Conservation (phyloP, 176 grass and related monocot genomes). For the Themeda triandra region DNA sequence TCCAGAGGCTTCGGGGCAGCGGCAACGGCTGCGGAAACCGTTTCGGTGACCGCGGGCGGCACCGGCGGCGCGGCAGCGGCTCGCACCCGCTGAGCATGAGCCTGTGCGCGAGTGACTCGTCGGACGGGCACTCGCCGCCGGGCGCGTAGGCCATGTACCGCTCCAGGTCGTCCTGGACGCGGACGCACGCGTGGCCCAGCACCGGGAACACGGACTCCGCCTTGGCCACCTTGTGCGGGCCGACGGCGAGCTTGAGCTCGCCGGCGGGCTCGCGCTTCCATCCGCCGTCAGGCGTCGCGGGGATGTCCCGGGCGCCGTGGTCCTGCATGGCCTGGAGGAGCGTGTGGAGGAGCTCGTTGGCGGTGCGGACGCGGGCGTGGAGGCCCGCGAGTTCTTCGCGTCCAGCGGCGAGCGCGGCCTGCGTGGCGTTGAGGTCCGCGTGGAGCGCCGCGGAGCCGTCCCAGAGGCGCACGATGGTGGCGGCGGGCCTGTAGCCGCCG, state of each 20-base stretch:
- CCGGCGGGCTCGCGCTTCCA: slow-evolving; percentile 39
- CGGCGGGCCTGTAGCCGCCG: too few species aligned
- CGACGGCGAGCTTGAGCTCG: slow-evolving; percentile 49
- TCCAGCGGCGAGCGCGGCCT: slow-evolving; percentile 11
- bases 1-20: slow-evolving; percentile 50
- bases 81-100: slow-evolving; percentile 60
- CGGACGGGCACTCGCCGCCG: slow-evolving; percentile 46
- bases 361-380: slow-evolving; percentile 21
- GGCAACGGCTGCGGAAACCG: slow-evolving; percentile 35
- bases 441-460: slow-evolving; percentile 27
- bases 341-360: slow-evolving; percentile 41
- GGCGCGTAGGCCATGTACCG: slow-evolving; percentile 44
- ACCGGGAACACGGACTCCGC: slow-evolving; percentile 11
- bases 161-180: slow-evolving; percentile 42
- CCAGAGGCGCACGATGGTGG: neutral
- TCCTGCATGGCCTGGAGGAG: neutral
- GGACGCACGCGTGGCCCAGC: slow-evolving; percentile 43
- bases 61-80: slow-evolving; percentile 66
- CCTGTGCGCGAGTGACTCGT: slow-evolving; percentile 47
- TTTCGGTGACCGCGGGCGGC: slow-evolving; percentile 24
- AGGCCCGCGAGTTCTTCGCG: slow-evolving; percentile 31
- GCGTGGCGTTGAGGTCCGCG: slow-evolving; percentile 30
- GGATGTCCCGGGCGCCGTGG: too few species aligned
- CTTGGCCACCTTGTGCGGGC: neutral
- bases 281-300: too few species aligned